Evolutionary conservation across 495 filamentous ascomycete species (phyloP), one percentile per base, ranked within the genome.

Genomic region (Podospora pseudoanserina): DNA sequence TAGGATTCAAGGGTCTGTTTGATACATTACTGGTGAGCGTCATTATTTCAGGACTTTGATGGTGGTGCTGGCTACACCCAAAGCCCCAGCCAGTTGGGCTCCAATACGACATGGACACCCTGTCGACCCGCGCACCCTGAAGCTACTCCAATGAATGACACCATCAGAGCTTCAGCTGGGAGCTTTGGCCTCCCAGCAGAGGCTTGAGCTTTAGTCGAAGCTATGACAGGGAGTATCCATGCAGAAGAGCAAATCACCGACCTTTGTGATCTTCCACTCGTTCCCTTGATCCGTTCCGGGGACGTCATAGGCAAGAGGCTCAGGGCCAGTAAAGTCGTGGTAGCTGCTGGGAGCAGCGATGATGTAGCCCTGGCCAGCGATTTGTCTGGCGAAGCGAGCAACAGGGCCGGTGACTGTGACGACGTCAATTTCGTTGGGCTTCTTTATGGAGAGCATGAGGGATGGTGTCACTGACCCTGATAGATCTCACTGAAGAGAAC

Each of bases 401-500:
- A 98, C 94, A 2, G 94, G 94, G 0, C 94, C 94, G 67, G 94
- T 97, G 16, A 97, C 94, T 96, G 63, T 67, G 16, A n/a, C 1
- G 6, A 23, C 27, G 49, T 59, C 64, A 5, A 65, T 59, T 13
- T 62, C n/a, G 4, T 27, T 49, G 30, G 54, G 18, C 63, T 58
- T 59, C 26, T 66, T 65, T 65, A 20, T 18, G n/a, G 16, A 27
- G 58, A 65, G 28, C 11, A 32, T 11, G 39, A 49, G 39, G 13
- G 15, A 49, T 49, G 34, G 15, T 39, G 57, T 7, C 44, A 59
- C 72, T 68, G 19, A 93, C 93, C 93, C 89, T 97, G 94, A 74
- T 97, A 97, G 71, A 97, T 97, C 80, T 97, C 94, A 76, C 90
- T 93, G 78, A 97, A 98, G 56, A 97, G 81, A 6, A 92, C 91